Percentiles rank a stretch among this genome's conserved stretches.
phyloP scores from a whole-genome alignment of 768 basidiomycete species.

The Panaeolus papilionaceus region DNA sequence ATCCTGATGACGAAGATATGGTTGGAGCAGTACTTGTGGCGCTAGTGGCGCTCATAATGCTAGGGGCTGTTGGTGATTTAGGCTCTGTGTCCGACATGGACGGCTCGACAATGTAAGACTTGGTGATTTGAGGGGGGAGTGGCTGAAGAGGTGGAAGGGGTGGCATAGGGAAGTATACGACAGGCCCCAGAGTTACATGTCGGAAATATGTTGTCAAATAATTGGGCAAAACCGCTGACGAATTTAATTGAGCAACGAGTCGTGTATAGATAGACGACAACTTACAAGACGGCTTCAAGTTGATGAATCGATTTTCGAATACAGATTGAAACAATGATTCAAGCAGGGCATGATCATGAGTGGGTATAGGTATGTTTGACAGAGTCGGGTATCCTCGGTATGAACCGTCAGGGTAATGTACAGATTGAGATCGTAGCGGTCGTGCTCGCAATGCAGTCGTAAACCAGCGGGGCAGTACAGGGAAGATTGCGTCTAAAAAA shows the following conservation, averaged over 20 bases:
- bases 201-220: conserved; percentile 77
- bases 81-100: conserved; percentile 39
- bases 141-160: conserved; percentile 69
- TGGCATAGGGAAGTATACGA: conserved; percentile 72
- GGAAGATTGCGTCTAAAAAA: conserved; percentile 72
- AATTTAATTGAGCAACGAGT: conserved; percentile 11
- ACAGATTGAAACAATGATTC: conserved; percentile 72
- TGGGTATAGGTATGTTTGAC: conserved; percentile 38
- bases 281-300: conserved; percentile 70
- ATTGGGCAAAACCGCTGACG: conserved; percentile 65
- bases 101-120: conserved; percentile 45
- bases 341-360: conserved; percentile 74
- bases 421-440: conserved; percentile 52
- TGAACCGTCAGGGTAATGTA: conserved; percentile 56
- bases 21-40: conserved; percentile 36
- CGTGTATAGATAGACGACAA: conserved; percentile 18
- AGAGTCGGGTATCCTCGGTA: conserved; percentile 43
- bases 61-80: neutral
- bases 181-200: conserved; percentile 65
- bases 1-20: conserved; percentile 41
- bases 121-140: conserved; percentile 50
- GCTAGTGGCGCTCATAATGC: conserved; percentile 7
- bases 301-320: conserved; percentile 76
- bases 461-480: conserved; percentile 79
- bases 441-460: conserved; percentile 69